phyloP scores from a whole-genome alignment of 257 asterid species.

The Fraxinus pennsylvanica region DNA sequence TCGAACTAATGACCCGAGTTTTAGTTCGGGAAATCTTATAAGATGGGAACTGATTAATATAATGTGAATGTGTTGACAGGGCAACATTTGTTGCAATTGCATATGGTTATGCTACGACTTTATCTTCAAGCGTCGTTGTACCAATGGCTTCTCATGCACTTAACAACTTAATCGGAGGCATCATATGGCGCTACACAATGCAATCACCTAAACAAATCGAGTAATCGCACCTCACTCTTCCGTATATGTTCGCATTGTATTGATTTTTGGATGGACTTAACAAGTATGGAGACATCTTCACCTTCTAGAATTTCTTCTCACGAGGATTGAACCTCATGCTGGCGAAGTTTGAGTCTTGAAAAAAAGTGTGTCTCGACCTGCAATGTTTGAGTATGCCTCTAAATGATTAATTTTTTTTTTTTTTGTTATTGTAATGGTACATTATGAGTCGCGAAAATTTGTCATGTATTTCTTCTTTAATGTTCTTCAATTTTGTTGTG shows the following conservation, averaged over 20 bases:
- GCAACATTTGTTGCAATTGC: constrained; percentile 84
- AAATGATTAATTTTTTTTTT: no score
- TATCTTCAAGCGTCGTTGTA: constrained; percentile 58
- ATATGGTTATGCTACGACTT: constrained; percentile 63
- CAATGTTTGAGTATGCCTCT: no score
- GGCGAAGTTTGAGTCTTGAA: background rate
- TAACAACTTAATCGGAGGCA: constrained; percentile 73
- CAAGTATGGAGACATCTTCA: background rate
- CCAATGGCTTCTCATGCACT: constrained; percentile 90
- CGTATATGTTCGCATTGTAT: background rate
- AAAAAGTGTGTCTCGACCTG: no score
- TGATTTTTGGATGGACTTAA: background rate
- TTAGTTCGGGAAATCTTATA: background rate
- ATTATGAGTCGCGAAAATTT: no score
- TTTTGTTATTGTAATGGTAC: no score
- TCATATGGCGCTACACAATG: constrained; percentile 66
- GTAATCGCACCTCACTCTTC: background rate
- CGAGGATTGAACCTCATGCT: no score
- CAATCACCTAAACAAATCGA: constrained; percentile 38
- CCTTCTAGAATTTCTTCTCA: no score
- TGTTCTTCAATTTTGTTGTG: no score
- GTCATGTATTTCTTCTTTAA: no score
- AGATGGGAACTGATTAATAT: background rate
- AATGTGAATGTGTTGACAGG: constrained; percentile 45
- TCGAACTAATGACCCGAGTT: background rate